Evolutionary conservation across 257 asterid species (phyloP).

Genomic region (Solanum chmielewskii): DNA sequence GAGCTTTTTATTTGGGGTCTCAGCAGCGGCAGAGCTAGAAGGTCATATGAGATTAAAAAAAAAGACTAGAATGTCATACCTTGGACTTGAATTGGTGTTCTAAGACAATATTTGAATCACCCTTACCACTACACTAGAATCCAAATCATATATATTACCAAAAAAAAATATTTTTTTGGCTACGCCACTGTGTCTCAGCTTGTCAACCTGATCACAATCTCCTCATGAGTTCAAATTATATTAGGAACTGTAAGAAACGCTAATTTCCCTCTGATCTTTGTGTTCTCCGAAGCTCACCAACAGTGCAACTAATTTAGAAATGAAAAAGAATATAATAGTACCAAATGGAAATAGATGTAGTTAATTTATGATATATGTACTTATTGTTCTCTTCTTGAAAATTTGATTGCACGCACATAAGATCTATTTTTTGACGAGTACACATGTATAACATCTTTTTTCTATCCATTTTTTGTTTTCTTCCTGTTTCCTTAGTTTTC

Average conservation of each 20-base stretch:
- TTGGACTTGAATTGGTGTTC: neutral
- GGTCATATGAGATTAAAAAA: neutral
- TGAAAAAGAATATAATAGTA: neutral
- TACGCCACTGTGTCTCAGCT: neutral
- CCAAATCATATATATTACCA: neutral
- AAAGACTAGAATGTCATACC: neutral
- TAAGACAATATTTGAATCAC: neutral
- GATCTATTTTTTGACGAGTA: neutral
- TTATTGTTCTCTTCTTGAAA: neutral
- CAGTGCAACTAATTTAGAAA: neutral
- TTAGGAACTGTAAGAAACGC: neutral
- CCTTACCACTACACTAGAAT: neutral
- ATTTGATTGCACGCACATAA: neutral
- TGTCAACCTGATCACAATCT: neutral
- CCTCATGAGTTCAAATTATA: neutral
- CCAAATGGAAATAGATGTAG: neutral
- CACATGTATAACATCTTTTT: neutral
- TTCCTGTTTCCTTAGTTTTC: neutral
- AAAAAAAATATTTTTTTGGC: neutral
- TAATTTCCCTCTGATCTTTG: neutral
- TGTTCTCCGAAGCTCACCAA: neutral
- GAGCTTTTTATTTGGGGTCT: neutral
- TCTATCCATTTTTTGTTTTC: neutral
- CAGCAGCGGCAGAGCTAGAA: neutral
- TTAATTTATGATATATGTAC: neutral